Conservation (phyloP, 139 green algal genomes). For the Chlorella sp. region DNA sequence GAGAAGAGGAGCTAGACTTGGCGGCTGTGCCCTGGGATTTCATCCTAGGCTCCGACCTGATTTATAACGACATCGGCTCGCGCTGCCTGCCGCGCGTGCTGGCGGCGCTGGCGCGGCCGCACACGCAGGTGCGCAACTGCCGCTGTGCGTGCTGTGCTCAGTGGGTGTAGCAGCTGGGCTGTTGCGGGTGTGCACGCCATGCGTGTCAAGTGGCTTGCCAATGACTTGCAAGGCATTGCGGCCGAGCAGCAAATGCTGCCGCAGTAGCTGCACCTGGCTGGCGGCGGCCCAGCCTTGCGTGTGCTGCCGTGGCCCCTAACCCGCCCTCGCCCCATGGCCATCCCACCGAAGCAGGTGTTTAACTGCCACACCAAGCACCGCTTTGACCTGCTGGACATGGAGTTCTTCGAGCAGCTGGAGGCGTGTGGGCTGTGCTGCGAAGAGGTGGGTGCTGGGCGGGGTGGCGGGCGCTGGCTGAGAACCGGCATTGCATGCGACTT, state of each 20-base stretch:
- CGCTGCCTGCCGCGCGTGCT: conserved; percentile 38
- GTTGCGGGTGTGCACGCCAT: too few relatives aligned
- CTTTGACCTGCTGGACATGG: conserved; percentile 37
- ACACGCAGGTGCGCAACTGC: not conserved
- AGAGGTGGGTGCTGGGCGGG: conserved; percentile 33
- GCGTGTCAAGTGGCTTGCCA: too few relatives aligned
- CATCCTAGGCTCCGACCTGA: conserved; percentile 42
- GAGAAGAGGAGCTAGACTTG: not conserved
- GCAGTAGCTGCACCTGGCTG: too few relatives aligned
- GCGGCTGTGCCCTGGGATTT: conserved; percentile 24
- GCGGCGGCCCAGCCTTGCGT: too few relatives aligned
- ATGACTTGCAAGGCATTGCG: too few relatives aligned
- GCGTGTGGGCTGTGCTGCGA: conserved; percentile 22
- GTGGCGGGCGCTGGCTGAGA: not conserved
- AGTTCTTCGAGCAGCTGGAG: conserved; percentile 44
- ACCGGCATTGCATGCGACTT: too few relatives aligned
- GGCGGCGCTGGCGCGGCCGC: not conserved
- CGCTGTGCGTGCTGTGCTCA: too few relatives aligned
- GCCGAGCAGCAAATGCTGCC: too few relatives aligned
- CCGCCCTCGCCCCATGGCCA: too few relatives aligned
- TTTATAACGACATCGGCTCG: conserved; percentile 46
- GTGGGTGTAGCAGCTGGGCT: too few relatives aligned
- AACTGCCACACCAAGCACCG: conserved; percentile 55
- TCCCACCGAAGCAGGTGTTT: conserved; percentile 4
- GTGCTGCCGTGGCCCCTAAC: too few relatives aligned